A percentile compares a stretch with the other conserved stretches of the same genome.
These are phyloP conservation scores for Spergularia bocconei DNA, from an alignment of 148 eudicot genomes.

Conservation along the genomic window DNA sequence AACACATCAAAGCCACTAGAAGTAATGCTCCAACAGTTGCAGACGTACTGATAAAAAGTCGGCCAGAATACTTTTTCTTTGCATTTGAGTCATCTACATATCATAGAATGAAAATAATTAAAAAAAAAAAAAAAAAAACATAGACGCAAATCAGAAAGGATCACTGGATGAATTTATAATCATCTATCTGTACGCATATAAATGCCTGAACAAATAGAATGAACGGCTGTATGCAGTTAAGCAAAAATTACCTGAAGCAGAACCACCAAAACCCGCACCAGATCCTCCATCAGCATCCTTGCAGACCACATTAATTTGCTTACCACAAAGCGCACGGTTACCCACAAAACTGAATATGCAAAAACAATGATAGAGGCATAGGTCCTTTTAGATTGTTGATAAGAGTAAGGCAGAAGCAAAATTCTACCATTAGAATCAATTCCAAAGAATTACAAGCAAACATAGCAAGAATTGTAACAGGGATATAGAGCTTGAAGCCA, in stretches of 20 bases:
- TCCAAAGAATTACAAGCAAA: too few relatives aligned
- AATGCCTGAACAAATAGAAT: neutral
- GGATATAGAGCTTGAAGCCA: too few relatives aligned
- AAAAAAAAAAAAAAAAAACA: too few relatives aligned
- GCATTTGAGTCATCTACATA: constrained; percentile 42
- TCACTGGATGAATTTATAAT: neutral
- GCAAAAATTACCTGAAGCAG: constrained; percentile 47
- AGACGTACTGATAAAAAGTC: constrained; percentile 82
- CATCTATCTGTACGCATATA: neutral
- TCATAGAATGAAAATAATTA: constrained; percentile 1
- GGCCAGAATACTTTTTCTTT: constrained; percentile 68
- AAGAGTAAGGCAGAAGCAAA: neutral
- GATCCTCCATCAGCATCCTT: constrained; percentile 45
- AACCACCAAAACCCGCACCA: constrained; percentile 35
- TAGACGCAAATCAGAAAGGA: too few relatives aligned
- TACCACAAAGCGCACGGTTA: constrained; percentile 77
- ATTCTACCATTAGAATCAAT: too few relatives aligned
- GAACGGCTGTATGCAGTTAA: neutral
- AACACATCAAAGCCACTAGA: constrained; percentile 96
- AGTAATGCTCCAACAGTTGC: constrained; percentile 96
- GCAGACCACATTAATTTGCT: constrained; percentile 59
- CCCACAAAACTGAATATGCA: constrained; percentile 66
- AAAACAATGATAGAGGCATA: neutral
- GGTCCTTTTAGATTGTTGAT: neutral
- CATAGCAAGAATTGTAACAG: too few relatives aligned